phyloP scores from a whole-genome alignment of 2,329 filamentous ascomycete species.

The Diplodia sapinea region DNA sequence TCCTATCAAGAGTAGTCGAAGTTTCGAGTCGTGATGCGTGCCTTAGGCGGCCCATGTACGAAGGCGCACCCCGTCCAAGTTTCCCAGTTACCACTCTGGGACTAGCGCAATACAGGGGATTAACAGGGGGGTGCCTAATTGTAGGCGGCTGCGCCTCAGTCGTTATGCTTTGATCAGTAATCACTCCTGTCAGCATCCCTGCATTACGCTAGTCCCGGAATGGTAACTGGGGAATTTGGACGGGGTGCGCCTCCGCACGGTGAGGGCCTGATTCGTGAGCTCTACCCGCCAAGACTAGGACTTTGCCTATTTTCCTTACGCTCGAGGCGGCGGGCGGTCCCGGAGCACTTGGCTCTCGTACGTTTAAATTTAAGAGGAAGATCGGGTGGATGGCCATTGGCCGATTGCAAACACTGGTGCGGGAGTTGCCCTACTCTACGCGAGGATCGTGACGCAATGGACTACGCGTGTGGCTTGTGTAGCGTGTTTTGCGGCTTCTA shows the following conservation, averaged over 20 bases:
- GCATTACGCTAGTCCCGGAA: no score
- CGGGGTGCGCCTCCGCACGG: no score
- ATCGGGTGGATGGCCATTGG: background rate
- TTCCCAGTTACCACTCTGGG: no score
- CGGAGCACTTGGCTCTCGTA: background rate
- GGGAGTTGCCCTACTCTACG: background rate
- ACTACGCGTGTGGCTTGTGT: background rate
- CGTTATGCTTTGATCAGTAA: no score
- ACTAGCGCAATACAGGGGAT: no score
- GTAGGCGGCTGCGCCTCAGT: no score
- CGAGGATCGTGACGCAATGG: background rate
- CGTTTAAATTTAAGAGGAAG: background rate
- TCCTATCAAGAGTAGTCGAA: background rate
- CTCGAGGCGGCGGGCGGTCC: constrained; percentile 1
- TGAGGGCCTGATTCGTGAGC: background rate
- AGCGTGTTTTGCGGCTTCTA: background rate
- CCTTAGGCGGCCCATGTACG: constrained; percentile 6
- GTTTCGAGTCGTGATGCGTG: background rate
- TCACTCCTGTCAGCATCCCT: no score
- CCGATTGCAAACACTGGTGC: background rate
- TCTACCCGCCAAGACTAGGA: constrained; percentile 2
- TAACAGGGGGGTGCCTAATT: no score
- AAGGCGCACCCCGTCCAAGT: no score
- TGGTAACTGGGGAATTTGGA: no score
- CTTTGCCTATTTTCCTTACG: background rate